Evolutionary conservation across 116 monocot species (phyloP).

Genomic region (Iris pallida): DNA sequence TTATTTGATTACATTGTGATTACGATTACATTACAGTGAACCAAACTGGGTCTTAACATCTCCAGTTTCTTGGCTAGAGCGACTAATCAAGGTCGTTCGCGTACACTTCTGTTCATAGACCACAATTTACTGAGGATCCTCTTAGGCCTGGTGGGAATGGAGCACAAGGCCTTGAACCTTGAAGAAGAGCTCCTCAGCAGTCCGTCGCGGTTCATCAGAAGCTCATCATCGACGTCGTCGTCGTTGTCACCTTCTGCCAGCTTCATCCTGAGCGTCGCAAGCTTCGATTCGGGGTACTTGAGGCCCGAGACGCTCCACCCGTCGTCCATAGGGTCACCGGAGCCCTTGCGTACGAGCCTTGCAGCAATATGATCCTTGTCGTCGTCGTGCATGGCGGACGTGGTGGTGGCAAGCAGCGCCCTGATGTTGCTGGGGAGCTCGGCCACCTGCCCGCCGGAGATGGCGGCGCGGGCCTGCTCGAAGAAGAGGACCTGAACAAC

Average conservation of each 20-base stretch:
- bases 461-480: constrained; percentile 61
- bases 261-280: constrained; percentile 64
- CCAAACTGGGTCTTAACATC: too few relatives aligned
- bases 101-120: constrained; percentile 50
- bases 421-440: constrained; percentile 45
- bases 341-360: constrained; percentile 2
- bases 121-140: constrained; percentile 61
- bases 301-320: constrained; percentile 36
- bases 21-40: too few relatives aligned
- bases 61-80: too few relatives aligned
- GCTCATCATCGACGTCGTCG: constrained; percentile 5
- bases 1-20: too few relatives aligned
- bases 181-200: constrained; percentile 54
- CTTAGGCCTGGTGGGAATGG: constrained; percentile 51
- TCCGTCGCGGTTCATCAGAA: constrained; percentile 7
- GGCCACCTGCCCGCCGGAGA: constrained; percentile 18
- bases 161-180: constrained; percentile 45
- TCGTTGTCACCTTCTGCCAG: constrained; percentile 57
- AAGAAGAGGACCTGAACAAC: constrained; percentile 88
- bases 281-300: constrained; percentile 24
- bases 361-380: constrained; percentile 13
- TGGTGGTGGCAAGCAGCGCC: constrained; percentile 47
- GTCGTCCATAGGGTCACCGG: constrained; percentile 12
- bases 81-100: constrained; percentile 25
- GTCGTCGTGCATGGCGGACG: constrained; percentile 12